Base-by-base conservation (phyloP, 164 flowering plant genomes). In the Malania oleifera region DNA sequence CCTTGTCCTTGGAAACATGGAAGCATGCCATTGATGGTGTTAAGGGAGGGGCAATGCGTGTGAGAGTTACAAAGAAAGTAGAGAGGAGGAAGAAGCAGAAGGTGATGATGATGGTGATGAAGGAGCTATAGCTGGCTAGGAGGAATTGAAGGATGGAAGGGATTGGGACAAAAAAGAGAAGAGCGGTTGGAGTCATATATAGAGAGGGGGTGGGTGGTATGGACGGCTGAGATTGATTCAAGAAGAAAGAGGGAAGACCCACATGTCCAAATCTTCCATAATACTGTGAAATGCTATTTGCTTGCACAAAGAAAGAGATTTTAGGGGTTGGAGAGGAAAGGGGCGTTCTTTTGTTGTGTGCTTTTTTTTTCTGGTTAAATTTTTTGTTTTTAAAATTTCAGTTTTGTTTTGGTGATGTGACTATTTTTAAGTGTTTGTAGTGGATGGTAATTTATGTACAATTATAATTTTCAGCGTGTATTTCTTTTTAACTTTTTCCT, bases 151-250 rank as follows among this genome's bases (percentile, higher is more conserved):
- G 6, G 51, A 47, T 15, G 53, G 31, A 40, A 11, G 63, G 39
- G 20, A 43, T 27, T 54, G 18, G 39, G 45, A 28, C 7, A 47
- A 51, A 37, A 47, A 34, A 48, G 52, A 14, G 48, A 54, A 34
- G 29, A 29, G 35, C 59, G 47, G 62, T 23, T 6, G 38, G 41
- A n/a, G 61, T 1, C 39, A 71, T 80, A 70, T 70, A 83, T 80
- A 83, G 77, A 62, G 58, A 29, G 10, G 23, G 64, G n/a, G 61
- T 57, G 62, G 52, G 44, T 43, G 40, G 39, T n/a, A 57, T 65
- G 74, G 52, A 79, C 73, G 88, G 82, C 69, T 51, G 73, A 77
- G 78, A 77, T 80, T 13, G 14, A 23, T 24, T 71, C 28, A 22
- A 27, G 38, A 53, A 62, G 53, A 22, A 2, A 28, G 48, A 47